Conservation (phyloP, 2,329 filamentous ascomycete species). For the Fusarium burgessii region DNA sequence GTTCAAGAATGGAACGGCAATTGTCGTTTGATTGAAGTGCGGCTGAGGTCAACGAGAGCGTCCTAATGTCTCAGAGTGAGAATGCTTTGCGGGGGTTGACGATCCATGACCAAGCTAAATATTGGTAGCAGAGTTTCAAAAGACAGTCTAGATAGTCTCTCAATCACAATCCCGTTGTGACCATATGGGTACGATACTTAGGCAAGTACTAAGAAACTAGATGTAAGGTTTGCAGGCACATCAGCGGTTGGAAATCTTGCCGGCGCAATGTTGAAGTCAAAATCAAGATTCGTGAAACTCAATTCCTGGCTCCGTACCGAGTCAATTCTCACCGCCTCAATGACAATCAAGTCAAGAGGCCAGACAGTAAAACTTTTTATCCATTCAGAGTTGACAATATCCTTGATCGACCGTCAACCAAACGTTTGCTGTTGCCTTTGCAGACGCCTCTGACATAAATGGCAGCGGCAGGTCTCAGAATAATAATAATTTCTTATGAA, state of each 20-base stretch:
- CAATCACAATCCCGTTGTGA: too few relatives aligned
- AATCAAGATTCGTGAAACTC: background rate
- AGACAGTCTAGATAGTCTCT: background rate
- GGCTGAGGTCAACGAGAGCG: background rate
- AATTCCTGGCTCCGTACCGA: background rate
- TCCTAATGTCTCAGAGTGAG: background rate
- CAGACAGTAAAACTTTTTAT: fast-evolving
- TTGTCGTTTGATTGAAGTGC: background rate
- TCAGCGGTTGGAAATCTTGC: too few relatives aligned
- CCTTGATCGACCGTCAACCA: background rate
- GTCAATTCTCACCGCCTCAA: background rate
- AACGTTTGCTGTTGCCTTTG: background rate
- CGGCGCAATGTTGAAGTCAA: fast-evolving
- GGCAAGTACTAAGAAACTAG: background rate
- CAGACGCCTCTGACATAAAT: background rate
- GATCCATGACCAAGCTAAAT: too few relatives aligned
- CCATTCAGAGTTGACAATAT: background rate
- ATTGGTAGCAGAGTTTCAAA: background rate
- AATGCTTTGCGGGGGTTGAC: background rate
- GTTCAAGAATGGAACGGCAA: background rate
- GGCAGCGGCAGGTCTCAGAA: background rate
- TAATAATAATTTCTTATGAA: background rate
- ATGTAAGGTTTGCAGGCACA: fast-evolving
- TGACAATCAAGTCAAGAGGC: background rate
- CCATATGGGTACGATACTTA: background rate